Percentiles rank a stretch among this genome's conserved stretches.
Evolutionary conservation across 768 basidiomycete species (phyloP).

Genomic region (Tulasnella sp.): DNA sequence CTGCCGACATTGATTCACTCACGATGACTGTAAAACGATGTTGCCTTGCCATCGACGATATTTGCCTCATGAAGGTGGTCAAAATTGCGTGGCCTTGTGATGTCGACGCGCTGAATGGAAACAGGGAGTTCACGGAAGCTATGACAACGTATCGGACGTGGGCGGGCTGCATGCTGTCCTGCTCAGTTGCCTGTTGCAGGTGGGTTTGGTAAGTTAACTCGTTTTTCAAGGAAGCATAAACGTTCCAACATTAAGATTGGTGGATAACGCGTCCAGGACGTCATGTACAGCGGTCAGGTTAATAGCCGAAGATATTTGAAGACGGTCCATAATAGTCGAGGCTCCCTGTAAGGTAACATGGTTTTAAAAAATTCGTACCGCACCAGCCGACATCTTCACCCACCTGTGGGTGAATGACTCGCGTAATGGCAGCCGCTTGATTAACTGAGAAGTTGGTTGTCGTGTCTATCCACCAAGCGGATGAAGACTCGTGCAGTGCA

Average conservation of each 20-base stretch:
- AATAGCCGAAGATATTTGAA: neutral
- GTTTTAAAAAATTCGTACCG: neutral
- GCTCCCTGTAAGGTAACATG: neutral
- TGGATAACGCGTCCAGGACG: neutral
- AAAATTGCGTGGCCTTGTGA: conserved; percentile 15
- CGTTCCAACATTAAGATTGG: neutral
- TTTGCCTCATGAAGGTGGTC: conserved; percentile 12
- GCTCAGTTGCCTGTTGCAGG: neutral
- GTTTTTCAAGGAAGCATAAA: neutral
- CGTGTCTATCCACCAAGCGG: conserved; percentile 12
- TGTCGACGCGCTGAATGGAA: neutral
- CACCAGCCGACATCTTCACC: neutral
- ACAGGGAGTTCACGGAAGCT: conserved; percentile 8
- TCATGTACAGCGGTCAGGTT: conserved; percentile 5
- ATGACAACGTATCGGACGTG: conserved; percentile 9
- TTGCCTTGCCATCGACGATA: conserved; percentile 2
- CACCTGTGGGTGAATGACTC: neutral
- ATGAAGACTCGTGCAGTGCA: neutral
- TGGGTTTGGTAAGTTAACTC: neutral
- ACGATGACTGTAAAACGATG: conserved; percentile 11
- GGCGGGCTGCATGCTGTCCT: neutral
- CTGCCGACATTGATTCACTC: neutral
- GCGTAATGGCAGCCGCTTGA: neutral
- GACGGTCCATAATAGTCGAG: conserved; percentile 1
- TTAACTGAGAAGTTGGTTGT: conserved; percentile 10